Evolutionary conservation across 768 basidiomycete genomes (phyloP).

Genomic region (Pholiota conissans): DNA sequence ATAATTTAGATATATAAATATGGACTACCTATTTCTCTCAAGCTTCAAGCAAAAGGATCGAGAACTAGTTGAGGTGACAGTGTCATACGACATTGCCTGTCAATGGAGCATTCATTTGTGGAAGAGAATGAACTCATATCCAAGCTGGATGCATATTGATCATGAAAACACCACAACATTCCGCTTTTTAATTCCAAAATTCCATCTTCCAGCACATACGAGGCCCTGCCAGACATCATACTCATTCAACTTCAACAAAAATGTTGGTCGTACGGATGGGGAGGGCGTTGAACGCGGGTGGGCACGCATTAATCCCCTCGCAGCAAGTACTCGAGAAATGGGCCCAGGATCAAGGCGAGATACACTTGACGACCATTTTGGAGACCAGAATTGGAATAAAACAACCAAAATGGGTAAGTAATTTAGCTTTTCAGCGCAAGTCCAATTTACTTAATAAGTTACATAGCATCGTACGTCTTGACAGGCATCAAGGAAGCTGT

Average conservation of each 20-base stretch:
- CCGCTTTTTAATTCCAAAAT: background rate
- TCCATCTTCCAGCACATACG: background rate
- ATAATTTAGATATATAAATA: background rate
- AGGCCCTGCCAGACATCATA: background rate
- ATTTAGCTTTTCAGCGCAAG: background rate
- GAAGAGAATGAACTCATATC: background rate
- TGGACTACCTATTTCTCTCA: background rate
- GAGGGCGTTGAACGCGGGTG: slow-evolving; percentile 18
- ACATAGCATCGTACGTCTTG: background rate
- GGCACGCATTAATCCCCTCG: slow-evolving; percentile 23
- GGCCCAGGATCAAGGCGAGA: slow-evolving; percentile 23
- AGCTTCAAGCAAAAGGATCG: background rate
- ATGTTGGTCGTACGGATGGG: background rate
- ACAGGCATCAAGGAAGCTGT: background rate
- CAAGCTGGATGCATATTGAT: background rate
- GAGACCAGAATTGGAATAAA: slow-evolving; percentile 25
- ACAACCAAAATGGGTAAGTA: slow-evolving; percentile 12
- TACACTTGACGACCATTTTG: slow-evolving; percentile 23
- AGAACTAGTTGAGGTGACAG: background rate
- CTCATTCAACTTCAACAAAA: background rate
- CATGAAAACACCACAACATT: background rate
- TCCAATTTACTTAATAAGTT: too few relatives aligned
- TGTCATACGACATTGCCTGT: background rate
- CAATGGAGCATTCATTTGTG: background rate
- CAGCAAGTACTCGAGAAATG: slow-evolving; percentile 30